phyloP scores from a whole-genome alignment of 129 eudicot species.

The Flaveria ramosissima region DNA sequence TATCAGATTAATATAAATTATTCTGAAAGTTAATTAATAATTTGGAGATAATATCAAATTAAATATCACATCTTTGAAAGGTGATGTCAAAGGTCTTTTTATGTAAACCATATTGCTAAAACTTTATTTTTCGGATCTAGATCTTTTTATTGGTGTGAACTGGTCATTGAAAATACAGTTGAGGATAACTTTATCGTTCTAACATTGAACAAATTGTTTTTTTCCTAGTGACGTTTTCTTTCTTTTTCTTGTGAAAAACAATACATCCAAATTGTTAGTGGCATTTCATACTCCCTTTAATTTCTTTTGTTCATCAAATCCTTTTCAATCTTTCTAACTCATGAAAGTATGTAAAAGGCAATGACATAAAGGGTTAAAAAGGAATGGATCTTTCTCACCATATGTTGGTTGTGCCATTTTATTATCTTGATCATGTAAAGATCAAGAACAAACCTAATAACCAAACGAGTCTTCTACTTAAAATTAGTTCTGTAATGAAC shows the following conservation, averaged over 20 bases:
- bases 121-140: background rate
- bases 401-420: slow-evolving; percentile 28
- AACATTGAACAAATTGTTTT: background rate
- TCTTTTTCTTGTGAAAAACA: slow-evolving; percentile 12
- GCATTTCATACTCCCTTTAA: slow-evolving; percentile 18
- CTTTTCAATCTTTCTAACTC: slow-evolving; percentile 19
- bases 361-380: slow-evolving; percentile 30
- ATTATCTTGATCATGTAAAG: slow-evolving; percentile 41
- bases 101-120: slow-evolving; percentile 16
- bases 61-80: slow-evolving; percentile 26
- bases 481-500: no score
- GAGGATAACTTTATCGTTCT: background rate
- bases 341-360: slow-evolving; percentile 25
- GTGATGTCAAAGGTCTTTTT: slow-evolving; percentile 13
- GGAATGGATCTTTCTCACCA: slow-evolving; percentile 32
- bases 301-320: slow-evolving; percentile 24
- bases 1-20: slow-evolving; percentile 21
- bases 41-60: slow-evolving; percentile 41
- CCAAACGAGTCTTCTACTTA: no score
- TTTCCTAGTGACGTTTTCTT: slow-evolving; percentile 10
- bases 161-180: slow-evolving; percentile 21
- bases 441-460: slow-evolving; percentile 30
- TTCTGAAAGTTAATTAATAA: slow-evolving; percentile 16
- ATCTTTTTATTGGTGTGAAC: background rate
- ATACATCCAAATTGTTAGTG: slow-evolving; percentile 19